Base-by-base conservation (phyloP, 1,284 basidiomycete species). In the Puccinia horiana region DNA sequence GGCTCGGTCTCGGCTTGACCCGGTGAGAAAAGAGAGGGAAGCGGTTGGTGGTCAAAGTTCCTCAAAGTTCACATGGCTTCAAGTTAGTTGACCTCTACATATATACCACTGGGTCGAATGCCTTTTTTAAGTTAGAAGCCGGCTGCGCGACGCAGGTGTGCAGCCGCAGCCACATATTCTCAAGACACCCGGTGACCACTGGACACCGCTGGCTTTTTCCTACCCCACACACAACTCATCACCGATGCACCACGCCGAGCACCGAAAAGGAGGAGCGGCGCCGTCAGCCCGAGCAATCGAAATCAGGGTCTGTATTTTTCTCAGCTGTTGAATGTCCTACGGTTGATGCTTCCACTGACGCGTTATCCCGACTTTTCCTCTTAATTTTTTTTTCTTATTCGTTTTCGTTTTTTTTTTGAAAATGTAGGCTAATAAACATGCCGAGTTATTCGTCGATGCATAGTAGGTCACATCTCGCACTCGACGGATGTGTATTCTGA, bases 381-480 rank as follows among this genome's bases (percentile, higher is more conserved):
- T 29, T 23, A 12, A 20, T 29, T 70, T 44, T 29, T 44, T 70
- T 44, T 44, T 23, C n/a, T 37, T 67, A 2, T 37, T 20, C 9
- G 37, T 37, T 67, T 14, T 5, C 12, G 14, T 35, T 5, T 65
- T 6, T n/a, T n/a, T n/a, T n/a, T n/a, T n/a, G n/a, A n/a, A n/a
- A n/a, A 16, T 65, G 65, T 6, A 78, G 76, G 76, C 76, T 11
- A 78, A 78, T 35, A 78, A 54, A 47, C 44, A 65, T 9, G 76
- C 76, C 26, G 76, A 78, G 37, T 5, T 67, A 29, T 78, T 78
- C 47, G 76, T 78, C 52, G 65, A 78, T n/a, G 47, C 61, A 65
- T 78, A 78, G 76, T 78, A 20, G 49, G 61, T 47, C 52, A 9
- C 61, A 37, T 44, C 4, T n/a, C 56, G 23, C 11, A 44, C 20